Evolutionary conservation across 768 basidiomycete genomes (phyloP), one percentile per base, ranked within the genome.

Genomic region (Saitozyma sp.): DNA sequence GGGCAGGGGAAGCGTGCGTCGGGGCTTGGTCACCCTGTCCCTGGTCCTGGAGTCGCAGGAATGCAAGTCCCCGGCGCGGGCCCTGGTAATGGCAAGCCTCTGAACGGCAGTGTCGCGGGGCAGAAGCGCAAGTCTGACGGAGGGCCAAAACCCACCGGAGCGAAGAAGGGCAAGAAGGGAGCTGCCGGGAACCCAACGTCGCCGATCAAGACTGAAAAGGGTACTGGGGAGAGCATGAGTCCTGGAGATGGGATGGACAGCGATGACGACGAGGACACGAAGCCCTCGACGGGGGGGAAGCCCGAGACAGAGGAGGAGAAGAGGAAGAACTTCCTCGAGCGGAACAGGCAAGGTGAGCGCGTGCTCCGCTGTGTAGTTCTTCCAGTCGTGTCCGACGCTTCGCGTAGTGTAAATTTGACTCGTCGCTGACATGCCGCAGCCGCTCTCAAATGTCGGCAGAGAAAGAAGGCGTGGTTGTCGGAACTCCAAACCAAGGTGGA

Each of bases 261-360:
- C 3, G 78, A 79, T 19, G 70, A 75, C 59, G 76, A 73, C 63
- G 68, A 71, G 17, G 75, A 74, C 54, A 70, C 69, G 14, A 59
- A 64, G 49, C 61, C 48, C 38, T 54, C 60, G 50, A 13, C 56
- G 69, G 69, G 57, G 56, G 92, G 90, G 80, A 92, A 89, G 75
- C 90, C 89, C 20, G 92, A 96, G 83, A 97, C 95, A 0, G 96
- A 99, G 78, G 96, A 98, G 79, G 96, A 98, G 77, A 99, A 99
- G 81, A 84, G 96, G 48, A 87, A 86, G 80, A 98, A 97, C 80
- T 98, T 99, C 81, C 81, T 99, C 63, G 96, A 98, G 80, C 84
- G 96, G 64, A 99, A 99, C 76, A 85, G 96, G 73, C 96, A 98
- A 85, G 95, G 95, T 97, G 64, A 56, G 83, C 77, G 29, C 14